Conservation (phyloP, 2,329 filamentous ascomycete genomes). For the Epichloe typhina region DNA sequence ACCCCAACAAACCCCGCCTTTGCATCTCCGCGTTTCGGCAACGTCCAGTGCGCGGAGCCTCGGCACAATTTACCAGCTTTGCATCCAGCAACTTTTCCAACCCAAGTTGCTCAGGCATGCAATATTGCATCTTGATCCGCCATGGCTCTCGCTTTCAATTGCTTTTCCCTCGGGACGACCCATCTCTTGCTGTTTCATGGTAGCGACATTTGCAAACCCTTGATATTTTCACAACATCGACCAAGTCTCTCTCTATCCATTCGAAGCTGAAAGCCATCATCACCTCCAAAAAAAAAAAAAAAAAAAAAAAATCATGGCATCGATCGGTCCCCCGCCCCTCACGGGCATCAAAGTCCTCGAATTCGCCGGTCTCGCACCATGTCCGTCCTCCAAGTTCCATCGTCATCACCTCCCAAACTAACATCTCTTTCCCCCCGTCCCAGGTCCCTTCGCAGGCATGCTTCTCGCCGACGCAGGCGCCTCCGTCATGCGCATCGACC, state of each 20-base stretch:
- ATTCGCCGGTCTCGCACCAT: constrained; percentile 49
- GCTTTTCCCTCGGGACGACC: no score
- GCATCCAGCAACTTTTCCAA: no score
- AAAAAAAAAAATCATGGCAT: neutral
- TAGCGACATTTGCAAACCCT: no score
- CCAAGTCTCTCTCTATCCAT: neutral
- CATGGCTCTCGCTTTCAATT: no score
- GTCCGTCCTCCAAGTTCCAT: constrained; percentile 20
- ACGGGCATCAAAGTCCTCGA: constrained; percentile 44
- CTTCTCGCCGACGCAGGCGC: constrained; percentile 85
- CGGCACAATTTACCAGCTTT: no score
- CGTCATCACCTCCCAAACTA: neutral
- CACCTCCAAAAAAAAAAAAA: no score
- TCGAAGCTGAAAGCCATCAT: neutral
- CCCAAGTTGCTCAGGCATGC: no score
- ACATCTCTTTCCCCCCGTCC: neutral
- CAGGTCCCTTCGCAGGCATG: constrained; percentile 78
- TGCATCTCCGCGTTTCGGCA: neutral
- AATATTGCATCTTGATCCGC: neutral
- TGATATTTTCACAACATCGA: neutral
- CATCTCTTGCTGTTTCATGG: no score
- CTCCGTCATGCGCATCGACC: constrained; percentile 76
- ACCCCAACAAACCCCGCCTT: no score
- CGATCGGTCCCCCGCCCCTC: constrained; percentile 20
- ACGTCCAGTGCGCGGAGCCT: no score